These are phyloP conservation scores for Phylloboletellus chloephorus DNA, from an alignment of 1,284 basidiomycete genomes.

Conservation along the genomic window DNA sequence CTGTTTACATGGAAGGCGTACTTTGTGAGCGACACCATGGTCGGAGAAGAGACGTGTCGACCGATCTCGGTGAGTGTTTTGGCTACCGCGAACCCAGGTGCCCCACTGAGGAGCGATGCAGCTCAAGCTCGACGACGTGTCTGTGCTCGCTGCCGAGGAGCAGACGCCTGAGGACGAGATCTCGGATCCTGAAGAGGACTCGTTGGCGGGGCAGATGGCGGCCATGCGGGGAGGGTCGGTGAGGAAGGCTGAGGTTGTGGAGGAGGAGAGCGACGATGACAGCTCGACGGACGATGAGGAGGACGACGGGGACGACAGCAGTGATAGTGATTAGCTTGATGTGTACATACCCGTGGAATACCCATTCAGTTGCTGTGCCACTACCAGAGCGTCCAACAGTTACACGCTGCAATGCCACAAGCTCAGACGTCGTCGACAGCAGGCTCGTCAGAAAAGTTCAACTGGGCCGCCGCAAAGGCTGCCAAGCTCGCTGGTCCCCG, in stretches of 20 bases:
- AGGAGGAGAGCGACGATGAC: slow-evolving; percentile 47
- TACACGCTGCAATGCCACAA: slow-evolving; percentile 8
- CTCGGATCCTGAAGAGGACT: slow-evolving; percentile 93
- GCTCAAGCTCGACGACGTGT: slow-evolving; percentile 79
- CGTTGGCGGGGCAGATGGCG: slow-evolving; percentile 97
- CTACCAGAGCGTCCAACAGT: too few species aligned
- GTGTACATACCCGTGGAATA: too few species aligned
- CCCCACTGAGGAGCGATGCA: slow-evolving; percentile 26
- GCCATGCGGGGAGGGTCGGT: slow-evolving; percentile 90
- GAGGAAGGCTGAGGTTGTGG: slow-evolving; percentile 49
- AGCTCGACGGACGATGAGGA: slow-evolving; percentile 29
- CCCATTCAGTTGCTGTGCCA: too few species aligned
- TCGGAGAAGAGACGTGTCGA: slow-evolving; percentile 73
- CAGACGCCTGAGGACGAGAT: slow-evolving; percentile 81
- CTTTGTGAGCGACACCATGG: slow-evolving; percentile 82
- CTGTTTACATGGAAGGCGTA: slow-evolving; percentile 88
- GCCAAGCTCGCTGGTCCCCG: slow-evolving; percentile 68
- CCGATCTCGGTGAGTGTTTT: slow-evolving; percentile 62
- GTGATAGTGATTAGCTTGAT: slow-evolving; percentile 27
- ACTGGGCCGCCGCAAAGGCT: slow-evolving; percentile 62
- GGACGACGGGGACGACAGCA: slow-evolving; percentile 16
- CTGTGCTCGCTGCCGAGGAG: slow-evolving; percentile 54
- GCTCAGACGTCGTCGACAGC: not conserved
- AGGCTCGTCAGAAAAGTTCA: slow-evolving; percentile 28
- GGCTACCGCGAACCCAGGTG: too few species aligned